Percentiles rank a stretch among this genome's conserved stretches.
Conservation (phyloP, 805 yeast genomes). For the Candida tammaniensis region DNA sequence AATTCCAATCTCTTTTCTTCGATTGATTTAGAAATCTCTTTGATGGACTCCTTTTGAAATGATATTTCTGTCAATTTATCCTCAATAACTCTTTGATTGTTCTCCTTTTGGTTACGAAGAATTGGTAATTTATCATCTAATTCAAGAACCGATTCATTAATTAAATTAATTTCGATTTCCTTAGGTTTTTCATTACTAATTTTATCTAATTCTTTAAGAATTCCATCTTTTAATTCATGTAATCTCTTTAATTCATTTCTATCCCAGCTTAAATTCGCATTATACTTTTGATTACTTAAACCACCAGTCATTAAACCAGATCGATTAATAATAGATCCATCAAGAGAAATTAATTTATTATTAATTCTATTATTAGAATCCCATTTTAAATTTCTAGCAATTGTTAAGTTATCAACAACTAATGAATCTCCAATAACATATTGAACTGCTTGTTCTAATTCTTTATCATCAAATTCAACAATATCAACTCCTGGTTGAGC, state of each 20-base stretch:
- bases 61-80: conserved; percentile 50
- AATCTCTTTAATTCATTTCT: conserved; percentile 61
- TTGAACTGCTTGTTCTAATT: conserved; percentile 71
- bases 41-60: conserved; percentile 37
- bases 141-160: conserved; percentile 47
- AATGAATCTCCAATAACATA: conserved; percentile 78
- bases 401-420: conserved; percentile 65
- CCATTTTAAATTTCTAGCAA: conserved; percentile 78
- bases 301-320: conserved; percentile 96
- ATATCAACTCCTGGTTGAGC: conserved; percentile 75
- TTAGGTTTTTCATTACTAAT: conserved; percentile 49
- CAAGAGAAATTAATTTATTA: conserved; percentile 72
- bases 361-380: conserved; percentile 40
- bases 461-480: conserved; percentile 60
- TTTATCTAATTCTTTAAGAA: conserved; percentile 50
- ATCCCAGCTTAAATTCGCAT: conserved; percentile 57
- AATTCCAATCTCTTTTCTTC: conserved; percentile 15
- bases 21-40: conserved; percentile 11
- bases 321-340: conserved; percentile 81
- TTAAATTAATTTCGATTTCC: conserved; percentile 52
- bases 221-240: conserved; percentile 46
- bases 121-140: conserved; percentile 40
- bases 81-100: conserved; percentile 41
- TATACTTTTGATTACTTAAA: conserved; percentile 43
- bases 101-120: conserved; percentile 44